Conservation (phyloP, 2,329 filamentous ascomycete genomes). For the Cladosporium phlei region DNA sequence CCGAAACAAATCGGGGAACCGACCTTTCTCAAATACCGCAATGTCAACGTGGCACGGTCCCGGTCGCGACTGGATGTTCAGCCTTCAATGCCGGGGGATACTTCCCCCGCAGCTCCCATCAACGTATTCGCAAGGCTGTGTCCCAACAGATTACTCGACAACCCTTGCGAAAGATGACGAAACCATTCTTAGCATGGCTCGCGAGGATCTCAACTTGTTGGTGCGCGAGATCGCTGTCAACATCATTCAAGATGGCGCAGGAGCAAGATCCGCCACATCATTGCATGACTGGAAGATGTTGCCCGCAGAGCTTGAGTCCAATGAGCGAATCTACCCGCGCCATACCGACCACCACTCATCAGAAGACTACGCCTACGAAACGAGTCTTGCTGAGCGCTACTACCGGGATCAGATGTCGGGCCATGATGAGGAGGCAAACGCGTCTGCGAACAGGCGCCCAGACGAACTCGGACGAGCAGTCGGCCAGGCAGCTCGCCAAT, state of each 20-base stretch:
- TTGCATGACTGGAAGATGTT: too few relatives aligned
- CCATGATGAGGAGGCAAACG: too few relatives aligned
- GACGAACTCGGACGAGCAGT: neutral
- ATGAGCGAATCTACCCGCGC: too few relatives aligned
- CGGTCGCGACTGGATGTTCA: conserved; percentile 35
- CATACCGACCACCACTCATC: too few relatives aligned
- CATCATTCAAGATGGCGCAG: neutral
- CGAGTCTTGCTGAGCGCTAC: too few relatives aligned
- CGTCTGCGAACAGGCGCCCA: neutral
- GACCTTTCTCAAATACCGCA: conserved; percentile 16
- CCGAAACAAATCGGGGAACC: conserved; percentile 18
- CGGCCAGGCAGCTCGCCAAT: too few relatives aligned
- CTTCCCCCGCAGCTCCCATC: conserved; percentile 25
- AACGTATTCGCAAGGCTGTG: neutral
- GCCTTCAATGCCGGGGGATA: conserved; percentile 32
- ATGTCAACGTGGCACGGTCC: conserved; percentile 26
- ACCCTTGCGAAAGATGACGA: too few relatives aligned
- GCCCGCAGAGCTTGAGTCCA: too few relatives aligned
- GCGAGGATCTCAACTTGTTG: neutral
- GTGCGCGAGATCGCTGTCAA: neutral
- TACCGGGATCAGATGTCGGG: too few relatives aligned
- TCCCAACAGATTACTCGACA: neutral
- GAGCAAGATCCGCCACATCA: too few relatives aligned
- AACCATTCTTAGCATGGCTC: too few relatives aligned
- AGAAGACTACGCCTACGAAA: too few relatives aligned